A percentile compares a stretch with the other conserved stretches of the same genome.
phyloP scores from a whole-genome alignment of 1,284 basidiomycete species.

The Marasmius sp. region DNA sequence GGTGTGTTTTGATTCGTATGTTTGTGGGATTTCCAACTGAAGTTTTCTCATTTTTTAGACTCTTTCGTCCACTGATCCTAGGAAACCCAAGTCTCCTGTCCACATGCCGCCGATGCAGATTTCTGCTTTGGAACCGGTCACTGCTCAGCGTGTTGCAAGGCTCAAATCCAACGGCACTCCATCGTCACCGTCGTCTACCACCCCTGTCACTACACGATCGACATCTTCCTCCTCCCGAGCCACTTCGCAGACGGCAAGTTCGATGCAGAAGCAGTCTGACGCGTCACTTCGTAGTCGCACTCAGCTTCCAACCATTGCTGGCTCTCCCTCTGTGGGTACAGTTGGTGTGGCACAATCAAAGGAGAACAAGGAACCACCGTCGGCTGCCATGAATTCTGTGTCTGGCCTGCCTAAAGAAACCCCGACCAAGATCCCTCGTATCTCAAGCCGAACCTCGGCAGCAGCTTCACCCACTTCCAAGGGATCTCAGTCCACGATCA shows the following conservation, averaged over 20 bases:
- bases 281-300: constrained; percentile 72
- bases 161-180: constrained; percentile 59
- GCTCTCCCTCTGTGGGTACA: constrained; percentile 82
- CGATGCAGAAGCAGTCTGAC: constrained; percentile 81
- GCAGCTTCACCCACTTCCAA: constrained; percentile 66
- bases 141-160: constrained; percentile 77
- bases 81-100: constrained; percentile 64
- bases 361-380: constrained; percentile 57
- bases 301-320: constrained; percentile 84
- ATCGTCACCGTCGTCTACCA: constrained; percentile 39
- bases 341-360: constrained; percentile 50
- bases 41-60: constrained; percentile 52
- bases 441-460: constrained; percentile 76
- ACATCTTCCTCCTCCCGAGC: constrained; percentile 57
- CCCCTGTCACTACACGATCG: constrained; percentile 36
- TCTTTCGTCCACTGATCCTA: constrained; percentile 79
- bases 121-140: constrained; percentile 73
- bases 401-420: constrained; percentile 70
- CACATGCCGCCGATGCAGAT: constrained; percentile 88
- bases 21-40: background rate
- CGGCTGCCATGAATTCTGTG: constrained; percentile 48
- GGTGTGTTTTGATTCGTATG: constrained; percentile 46
- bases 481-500: constrained; percentile 41
- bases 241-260: constrained; percentile 75
- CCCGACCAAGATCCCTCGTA: constrained; percentile 93